These are phyloP conservation scores for Hansenula lynferdii DNA, from an alignment of 1,139 yeast species.

Conservation along the genomic window DNA sequence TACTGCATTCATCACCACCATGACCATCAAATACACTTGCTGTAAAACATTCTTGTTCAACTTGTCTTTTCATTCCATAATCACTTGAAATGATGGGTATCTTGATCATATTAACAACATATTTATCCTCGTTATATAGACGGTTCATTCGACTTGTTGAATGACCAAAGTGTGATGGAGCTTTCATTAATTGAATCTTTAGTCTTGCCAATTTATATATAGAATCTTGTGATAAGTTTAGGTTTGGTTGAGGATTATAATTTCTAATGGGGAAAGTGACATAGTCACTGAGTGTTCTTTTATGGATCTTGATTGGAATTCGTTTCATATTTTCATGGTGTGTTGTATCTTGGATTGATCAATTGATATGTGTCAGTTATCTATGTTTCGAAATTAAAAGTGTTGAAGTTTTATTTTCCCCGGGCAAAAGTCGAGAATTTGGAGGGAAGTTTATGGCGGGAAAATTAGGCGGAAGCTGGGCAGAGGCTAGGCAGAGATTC, in stretches of 20 bases:
- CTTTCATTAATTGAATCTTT: slow-evolving; percentile 53
- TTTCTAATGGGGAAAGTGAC: slow-evolving; percentile 5
- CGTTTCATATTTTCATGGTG: slow-evolving; percentile 3
- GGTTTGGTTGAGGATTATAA: background rate
- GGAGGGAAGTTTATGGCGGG: no score
- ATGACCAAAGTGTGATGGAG: slow-evolving; percentile 81
- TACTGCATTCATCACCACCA: slow-evolving; percentile 78
- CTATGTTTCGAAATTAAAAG: no score
- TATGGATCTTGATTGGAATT: background rate
- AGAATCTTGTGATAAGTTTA: slow-evolving; percentile 1
- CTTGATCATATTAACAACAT: slow-evolving; percentile 31
- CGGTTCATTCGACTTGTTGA: slow-evolving; percentile 73
- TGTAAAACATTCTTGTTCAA: slow-evolving; percentile 12
- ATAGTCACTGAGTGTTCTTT: slow-evolving; percentile 7
- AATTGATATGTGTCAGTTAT: no score
- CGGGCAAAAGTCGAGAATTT: no score
- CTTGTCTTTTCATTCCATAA: slow-evolving; percentile 21
- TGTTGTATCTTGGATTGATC: background rate
- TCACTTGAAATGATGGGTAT: slow-evolving; percentile 32
- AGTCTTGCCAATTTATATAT: slow-evolving; percentile 5
- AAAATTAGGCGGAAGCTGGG: no score
- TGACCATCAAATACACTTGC: slow-evolving; percentile 82
- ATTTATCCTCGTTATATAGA: slow-evolving; percentile 75
- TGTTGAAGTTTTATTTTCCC: no score
- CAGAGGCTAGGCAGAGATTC: no score